These are phyloP conservation scores for Amphirosellinia nigrospora DNA, from an alignment of 495 filamentous ascomycete genomes.

Conservation along the genomic window DNA sequence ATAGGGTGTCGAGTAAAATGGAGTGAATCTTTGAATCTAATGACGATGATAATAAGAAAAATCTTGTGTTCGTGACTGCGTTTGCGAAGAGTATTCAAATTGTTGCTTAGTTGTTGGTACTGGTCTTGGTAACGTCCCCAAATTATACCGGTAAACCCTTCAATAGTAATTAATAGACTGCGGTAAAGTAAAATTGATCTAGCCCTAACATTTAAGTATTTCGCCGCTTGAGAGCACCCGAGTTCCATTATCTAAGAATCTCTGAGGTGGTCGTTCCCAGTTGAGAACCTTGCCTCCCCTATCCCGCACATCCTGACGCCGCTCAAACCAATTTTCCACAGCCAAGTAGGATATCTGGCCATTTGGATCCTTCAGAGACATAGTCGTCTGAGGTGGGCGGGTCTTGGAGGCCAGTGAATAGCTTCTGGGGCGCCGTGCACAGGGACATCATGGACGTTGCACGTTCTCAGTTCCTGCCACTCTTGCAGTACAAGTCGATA, in stretches of 20 bases:
- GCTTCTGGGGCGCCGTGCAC: neutral
- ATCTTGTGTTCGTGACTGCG: neutral
- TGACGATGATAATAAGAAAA: neutral
- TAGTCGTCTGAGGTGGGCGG: neutral
- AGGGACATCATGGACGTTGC: neutral
- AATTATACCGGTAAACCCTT: neutral
- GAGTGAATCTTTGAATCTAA: neutral
- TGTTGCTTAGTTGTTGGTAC: neutral
- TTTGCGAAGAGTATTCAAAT: neutral
- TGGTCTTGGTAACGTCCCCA: neutral
- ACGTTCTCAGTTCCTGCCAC: neutral
- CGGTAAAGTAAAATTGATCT: neutral
- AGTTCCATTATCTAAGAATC: neutral
- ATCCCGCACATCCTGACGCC: neutral
- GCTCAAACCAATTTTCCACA: neutral
- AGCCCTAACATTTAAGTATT: neutral
- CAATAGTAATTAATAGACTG: neutral
- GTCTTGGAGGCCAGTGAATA: constrained; percentile 5
- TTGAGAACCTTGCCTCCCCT: constrained; percentile 1
- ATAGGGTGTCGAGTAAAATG: neutral
- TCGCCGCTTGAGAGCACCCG: neutral
- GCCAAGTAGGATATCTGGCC: neutral
- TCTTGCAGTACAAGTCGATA: neutral
- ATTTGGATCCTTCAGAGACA: neutral
- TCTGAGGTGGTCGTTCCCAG: constrained; percentile 16